A percentile compares a stretch with the other conserved stretches of the same genome.
phyloP scores from a whole-genome alignment of 257 asterid species.

The Lavandula angustifolia region DNA sequence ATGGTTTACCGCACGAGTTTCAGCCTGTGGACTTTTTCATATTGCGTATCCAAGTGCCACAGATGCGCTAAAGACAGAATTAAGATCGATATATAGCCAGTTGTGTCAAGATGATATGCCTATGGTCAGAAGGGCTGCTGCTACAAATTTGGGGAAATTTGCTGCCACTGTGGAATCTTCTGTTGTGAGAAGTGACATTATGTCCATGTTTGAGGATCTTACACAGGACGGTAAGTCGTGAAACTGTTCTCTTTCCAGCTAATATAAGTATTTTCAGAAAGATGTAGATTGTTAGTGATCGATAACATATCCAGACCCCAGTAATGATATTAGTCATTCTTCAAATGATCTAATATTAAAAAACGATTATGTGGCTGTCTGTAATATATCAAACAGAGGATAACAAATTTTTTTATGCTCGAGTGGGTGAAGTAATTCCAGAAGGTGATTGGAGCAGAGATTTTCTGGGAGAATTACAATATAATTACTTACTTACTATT shows the following conservation, averaged over 20 bases:
- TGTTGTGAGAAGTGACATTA: constrained; percentile 46
- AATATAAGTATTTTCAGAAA: constrained; percentile 25
- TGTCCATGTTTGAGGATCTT: constrained; percentile 74
- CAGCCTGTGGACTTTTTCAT: constrained; percentile 94
- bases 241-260: constrained; percentile 42
- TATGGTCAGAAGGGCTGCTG: constrained; percentile 95
- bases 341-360: not conserved
- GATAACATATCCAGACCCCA: not conserved
- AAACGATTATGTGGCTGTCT: not conserved
- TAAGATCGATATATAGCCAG: constrained; percentile 77
- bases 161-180: constrained; percentile 56
- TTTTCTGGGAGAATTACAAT: not conserved
- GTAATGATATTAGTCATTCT: not conserved
- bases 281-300: not conserved
- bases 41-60: constrained; percentile 88
- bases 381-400: not conserved
- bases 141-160: constrained; percentile 60
- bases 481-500: not conserved
- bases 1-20: constrained; percentile 96
- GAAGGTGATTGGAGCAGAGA: constrained; percentile 21
- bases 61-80: constrained; percentile 69
- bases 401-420: not conserved
- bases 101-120: constrained; percentile 96
- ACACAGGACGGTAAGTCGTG: constrained; percentile 68
- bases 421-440: not conserved